Percentiles rank a stretch among this genome's conserved stretches.
These are phyloP conservation scores for Mycothermus thermophilus DNA, from an alignment of 495 filamentous ascomycete species.

Conservation along the genomic window DNA sequence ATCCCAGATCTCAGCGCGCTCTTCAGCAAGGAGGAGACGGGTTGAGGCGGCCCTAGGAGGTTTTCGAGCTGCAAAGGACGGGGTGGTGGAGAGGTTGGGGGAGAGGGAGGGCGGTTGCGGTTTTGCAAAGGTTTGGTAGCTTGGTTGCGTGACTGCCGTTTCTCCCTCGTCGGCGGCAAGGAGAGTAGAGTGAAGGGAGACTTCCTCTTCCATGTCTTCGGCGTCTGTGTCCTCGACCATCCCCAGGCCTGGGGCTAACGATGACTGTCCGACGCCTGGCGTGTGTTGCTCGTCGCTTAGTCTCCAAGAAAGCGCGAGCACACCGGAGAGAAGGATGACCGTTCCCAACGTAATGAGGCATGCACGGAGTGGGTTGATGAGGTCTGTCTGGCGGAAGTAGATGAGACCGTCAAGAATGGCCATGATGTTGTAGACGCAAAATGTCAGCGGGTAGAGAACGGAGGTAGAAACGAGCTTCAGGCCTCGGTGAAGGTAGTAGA, in stretches of 20 bases:
- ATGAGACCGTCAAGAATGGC: constrained; percentile 95
- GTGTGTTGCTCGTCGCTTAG: constrained; percentile 57
- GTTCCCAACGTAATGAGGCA: constrained; percentile 81
- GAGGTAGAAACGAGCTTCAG: constrained; percentile 91
- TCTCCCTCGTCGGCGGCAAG: constrained; percentile 23
- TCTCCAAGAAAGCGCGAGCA: constrained; percentile 88
- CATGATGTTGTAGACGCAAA: constrained; percentile 99
- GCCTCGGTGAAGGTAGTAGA: constrained; percentile 90
- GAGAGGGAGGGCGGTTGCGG: constrained; percentile 5
- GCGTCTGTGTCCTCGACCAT: constrained; percentile 52
- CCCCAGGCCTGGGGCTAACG: constrained; percentile 54
- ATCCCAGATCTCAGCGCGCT: constrained; percentile 52
- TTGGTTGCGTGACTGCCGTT: constrained; percentile 14
- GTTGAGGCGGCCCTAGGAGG: too few relatives aligned
- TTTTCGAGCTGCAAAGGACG: too few relatives aligned
- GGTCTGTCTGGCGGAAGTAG: constrained; percentile 81
- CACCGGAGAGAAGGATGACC: constrained; percentile 68
- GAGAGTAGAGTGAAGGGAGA: constrained; percentile 23
- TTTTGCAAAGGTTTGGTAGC: constrained; percentile 33
- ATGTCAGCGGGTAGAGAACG: constrained; percentile 92
- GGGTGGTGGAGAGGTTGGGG: too few relatives aligned
- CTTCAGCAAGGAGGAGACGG: constrained; percentile 18
- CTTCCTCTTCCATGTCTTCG: constrained; percentile 36
- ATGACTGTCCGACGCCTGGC: constrained; percentile 44
- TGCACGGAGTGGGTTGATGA: constrained; percentile 60